Evolutionary conservation across 2,329 filamentous ascomycete species (phyloP).

Genomic region (Epichloe scottii): DNA sequence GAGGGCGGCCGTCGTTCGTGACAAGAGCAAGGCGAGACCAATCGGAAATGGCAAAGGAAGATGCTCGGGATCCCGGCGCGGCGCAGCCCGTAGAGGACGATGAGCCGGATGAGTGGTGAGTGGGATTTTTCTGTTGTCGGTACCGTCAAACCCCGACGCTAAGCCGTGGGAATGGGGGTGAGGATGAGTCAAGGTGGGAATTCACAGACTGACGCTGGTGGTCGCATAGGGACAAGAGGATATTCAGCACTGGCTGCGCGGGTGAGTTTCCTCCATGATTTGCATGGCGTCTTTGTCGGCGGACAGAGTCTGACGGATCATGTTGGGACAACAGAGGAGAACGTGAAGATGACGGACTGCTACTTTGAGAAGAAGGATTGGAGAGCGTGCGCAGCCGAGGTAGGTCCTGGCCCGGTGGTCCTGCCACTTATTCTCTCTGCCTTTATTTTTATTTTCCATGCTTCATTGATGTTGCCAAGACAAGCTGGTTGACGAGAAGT

Average conservation of each 20-base stretch:
- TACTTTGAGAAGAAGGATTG: slow-evolving; percentile 96
- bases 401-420: too few species aligned
- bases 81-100: slow-evolving; percentile 39
- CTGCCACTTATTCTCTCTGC: too few species aligned
- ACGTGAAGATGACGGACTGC: slow-evolving; percentile 83
- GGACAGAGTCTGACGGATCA: not conserved
- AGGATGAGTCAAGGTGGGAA: too few species aligned
- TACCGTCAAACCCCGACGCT: slow-evolving; percentile 13
- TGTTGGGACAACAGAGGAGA: slow-evolving; percentile 51
- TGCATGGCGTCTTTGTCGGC: not conserved
- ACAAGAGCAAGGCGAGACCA: slow-evolving; percentile 2
- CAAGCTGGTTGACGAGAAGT: too few species aligned
- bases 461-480: not conserved
- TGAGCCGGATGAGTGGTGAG: slow-evolving; percentile 91
- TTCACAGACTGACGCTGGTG: slow-evolving; percentile 4
- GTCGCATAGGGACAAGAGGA: slow-evolving; percentile 75
- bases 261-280: slow-evolving; percentile 37
- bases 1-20: not conserved
- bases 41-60: slow-evolving; percentile 37
- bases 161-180: slow-evolving; percentile 4
- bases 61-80: slow-evolving; percentile 28
- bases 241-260: slow-evolving; percentile 90
- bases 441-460: too few species aligned
- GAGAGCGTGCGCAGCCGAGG: slow-evolving; percentile 78
- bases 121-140: not conserved